Evolutionary conservation across 345 rosid species (phyloP), one percentile per base, ranked within the genome.

Genomic region (Murraya koenigii): DNA sequence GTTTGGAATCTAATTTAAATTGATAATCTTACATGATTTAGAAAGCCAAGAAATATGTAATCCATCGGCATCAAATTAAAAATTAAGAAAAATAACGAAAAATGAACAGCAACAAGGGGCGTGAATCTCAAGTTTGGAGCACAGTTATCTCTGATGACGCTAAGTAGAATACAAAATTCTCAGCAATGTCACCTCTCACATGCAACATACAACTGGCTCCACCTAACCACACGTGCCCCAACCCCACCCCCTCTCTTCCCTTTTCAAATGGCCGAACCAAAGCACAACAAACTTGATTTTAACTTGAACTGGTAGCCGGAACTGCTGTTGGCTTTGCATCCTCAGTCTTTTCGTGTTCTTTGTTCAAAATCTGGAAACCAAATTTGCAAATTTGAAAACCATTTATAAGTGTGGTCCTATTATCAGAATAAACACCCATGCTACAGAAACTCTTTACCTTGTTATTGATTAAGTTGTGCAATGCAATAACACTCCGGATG

Each of bases 381-480:
- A 56, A 17, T 8, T 63, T 35, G 60, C 23, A 41, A 64, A 70
- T 54, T 36, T 22, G 69, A 74, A 36, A 72, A 32, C 23, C 20
- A 54, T 39, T 54, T 36, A 39, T 75, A 23, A 63, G 7, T 6
- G 32, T 20, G 17, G 52, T 22, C 47, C 61, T 67, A 59, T 65
- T 75, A 52, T 54, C 4, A 56, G 39, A 30, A 23, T n/a, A 38
- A 28, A 11, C 25, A 73, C 14, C 71, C 14, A 39, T n/a, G 30
- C 19, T 20, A 30, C 8, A 13, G 19, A 55, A 60, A 80, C 1
- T 28, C 66, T 79, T 69, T 47, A 93, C 99, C 96, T 95, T 95
- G 86, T 95, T 91, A 83, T 89, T 93, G 85, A 95, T 95, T 95
- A 92, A 87, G 88, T 92, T 93, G 83, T 95, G 98, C 54, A 95